phyloP scores from a whole-genome alignment of 192 early-diverging fungal species.

The Rhizoclosmatium sp. region DNA sequence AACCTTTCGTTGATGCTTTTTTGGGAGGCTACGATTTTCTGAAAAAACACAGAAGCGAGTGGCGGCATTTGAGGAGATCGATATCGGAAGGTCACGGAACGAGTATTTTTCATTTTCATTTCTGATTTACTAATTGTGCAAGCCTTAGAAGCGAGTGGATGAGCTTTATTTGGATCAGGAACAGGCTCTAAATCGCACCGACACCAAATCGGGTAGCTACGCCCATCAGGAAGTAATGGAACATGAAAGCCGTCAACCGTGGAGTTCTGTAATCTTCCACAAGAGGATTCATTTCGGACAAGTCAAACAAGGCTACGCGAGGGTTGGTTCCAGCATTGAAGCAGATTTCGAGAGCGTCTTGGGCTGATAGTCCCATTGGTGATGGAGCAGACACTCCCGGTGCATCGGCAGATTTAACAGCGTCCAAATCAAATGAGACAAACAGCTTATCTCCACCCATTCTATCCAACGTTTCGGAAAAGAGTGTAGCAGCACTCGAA shows the following conservation, averaged over 20 bases:
- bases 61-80: too few relatives aligned
- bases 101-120: too few relatives aligned
- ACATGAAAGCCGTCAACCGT: conserved; percentile 37
- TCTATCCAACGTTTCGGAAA: conserved; percentile 2
- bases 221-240: conserved; percentile 35
- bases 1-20: too few relatives aligned
- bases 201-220: background rate
- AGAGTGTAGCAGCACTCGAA: background rate
- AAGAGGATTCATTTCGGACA: conserved; percentile 31
- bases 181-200: too few relatives aligned
- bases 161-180: too few relatives aligned
- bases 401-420: conserved; percentile 20
- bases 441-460: conserved; percentile 31
- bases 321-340: conserved; percentile 25
- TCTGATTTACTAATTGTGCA: too few relatives aligned
- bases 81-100: too few relatives aligned
- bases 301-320: conserved; percentile 31
- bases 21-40: too few relatives aligned
- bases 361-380: conserved; percentile 25
- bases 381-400: conserved; percentile 30
- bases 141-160: too few relatives aligned
- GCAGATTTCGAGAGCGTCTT: conserved; percentile 36
- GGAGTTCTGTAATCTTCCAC: conserved; percentile 38
- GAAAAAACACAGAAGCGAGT: too few relatives aligned
- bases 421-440: conserved; percentile 42